phyloP scores from a whole-genome alignment of 176 grass and related monocot species.

The Oryza nivara region DNA sequence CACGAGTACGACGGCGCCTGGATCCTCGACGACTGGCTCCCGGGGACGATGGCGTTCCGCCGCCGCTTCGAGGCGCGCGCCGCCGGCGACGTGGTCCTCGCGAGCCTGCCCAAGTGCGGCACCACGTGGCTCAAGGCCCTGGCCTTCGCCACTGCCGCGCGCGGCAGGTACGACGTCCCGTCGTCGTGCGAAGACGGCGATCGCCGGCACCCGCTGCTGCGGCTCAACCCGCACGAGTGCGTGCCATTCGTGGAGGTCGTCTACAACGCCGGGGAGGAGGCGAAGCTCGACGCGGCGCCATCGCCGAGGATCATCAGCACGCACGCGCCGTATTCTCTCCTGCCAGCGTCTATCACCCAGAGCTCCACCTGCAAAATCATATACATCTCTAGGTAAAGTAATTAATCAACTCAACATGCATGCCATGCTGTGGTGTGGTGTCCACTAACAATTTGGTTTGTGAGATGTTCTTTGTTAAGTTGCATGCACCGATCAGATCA shows the following conservation, averaged over 20 bases:
- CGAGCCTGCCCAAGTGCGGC: neutral
- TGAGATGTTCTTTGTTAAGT: too few relatives aligned
- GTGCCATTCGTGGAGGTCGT: neutral
- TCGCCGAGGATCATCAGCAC: neutral
- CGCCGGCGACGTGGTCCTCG: too few relatives aligned
- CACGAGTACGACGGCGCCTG: too few relatives aligned
- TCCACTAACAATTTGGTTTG: too few relatives aligned
- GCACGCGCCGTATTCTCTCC: constrained; percentile 11
- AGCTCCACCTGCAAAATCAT: constrained; percentile 22
- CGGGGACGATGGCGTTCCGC: too few relatives aligned
- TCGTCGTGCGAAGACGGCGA: too few relatives aligned
- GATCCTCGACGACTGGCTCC: too few relatives aligned
- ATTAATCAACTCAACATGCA: neutral
- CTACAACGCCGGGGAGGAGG: neutral
- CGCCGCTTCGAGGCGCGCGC: too few relatives aligned
- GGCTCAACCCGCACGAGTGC: constrained; percentile 4
- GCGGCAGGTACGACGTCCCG: neutral
- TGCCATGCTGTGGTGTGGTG: too few relatives aligned
- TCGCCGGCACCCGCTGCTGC: neutral
- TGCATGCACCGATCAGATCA: too few relatives aligned
- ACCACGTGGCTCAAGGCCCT: neutral
- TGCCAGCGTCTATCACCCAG: neutral
- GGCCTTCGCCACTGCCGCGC: neutral
- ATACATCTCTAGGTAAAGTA: constrained; percentile 19
- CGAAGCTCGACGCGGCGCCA: neutral